Evolutionary conservation across 2,329 filamentous ascomycete genomes (phyloP).

Genomic region (Pseudogymnoascus sp.): DNA sequence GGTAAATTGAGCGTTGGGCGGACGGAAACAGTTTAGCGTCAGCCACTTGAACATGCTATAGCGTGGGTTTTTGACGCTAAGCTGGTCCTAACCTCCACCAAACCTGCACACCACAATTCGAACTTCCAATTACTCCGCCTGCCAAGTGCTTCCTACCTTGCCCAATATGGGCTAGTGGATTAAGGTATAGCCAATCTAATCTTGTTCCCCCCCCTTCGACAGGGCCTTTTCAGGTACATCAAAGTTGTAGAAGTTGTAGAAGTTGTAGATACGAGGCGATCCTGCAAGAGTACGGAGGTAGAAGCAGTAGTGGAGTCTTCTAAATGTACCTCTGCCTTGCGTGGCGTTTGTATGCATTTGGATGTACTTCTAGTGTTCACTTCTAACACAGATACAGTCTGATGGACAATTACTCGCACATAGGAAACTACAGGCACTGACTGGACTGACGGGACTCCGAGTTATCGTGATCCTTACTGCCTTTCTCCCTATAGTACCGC

Average conservation of each 20-base stretch:
- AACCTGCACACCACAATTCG: conserved; percentile 8
- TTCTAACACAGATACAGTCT: not conserved
- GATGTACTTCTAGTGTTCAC: not conserved
- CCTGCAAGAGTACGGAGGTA: conserved; percentile 8
- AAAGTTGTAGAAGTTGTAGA: not conserved
- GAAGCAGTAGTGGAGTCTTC: not conserved
- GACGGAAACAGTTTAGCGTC: not conserved
- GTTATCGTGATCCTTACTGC: conserved; percentile 9
- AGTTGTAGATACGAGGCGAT: not conserved
- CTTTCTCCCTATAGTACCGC: conserved; percentile 2
- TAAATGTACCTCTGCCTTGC: not conserved
- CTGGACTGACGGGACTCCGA: not conserved
- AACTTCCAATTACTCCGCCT: conserved; percentile 9
- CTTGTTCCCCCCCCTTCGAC: not conserved
- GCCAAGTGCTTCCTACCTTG: not conserved
- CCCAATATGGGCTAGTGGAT: not conserved
- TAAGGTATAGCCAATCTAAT: conserved; percentile 7
- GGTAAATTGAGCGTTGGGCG: not conserved
- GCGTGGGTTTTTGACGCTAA: no score
- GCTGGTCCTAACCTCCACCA: no score
- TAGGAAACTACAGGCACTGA: not conserved
- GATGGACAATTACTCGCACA: not conserved
- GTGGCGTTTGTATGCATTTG: not conserved
- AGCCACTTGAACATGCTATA: not conserved
- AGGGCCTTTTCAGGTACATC: conserved; percentile 5